Evolutionary conservation across 768 basidiomycete genomes (phyloP).

Genomic region (Tylopilus felleus): DNA sequence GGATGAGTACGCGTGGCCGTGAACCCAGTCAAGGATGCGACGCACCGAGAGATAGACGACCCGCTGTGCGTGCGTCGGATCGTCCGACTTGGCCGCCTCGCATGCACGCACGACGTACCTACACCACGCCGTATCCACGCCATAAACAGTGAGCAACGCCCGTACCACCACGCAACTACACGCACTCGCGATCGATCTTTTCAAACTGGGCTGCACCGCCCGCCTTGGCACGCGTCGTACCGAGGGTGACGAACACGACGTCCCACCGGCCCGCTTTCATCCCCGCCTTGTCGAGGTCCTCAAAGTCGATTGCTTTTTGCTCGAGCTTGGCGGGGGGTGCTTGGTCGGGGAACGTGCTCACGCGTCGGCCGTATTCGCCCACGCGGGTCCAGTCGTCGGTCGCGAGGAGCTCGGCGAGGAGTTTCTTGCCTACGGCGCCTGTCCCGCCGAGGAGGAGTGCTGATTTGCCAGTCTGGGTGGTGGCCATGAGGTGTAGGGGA

Average conservation of each 20-base stretch:
- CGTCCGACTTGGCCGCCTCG: slow-evolving; percentile 53
- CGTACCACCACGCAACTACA: not conserved
- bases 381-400: slow-evolving; percentile 55
- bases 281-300: slow-evolving; percentile 52
- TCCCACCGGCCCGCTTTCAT: slow-evolving; percentile 63
- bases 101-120: slow-evolving; percentile 79
- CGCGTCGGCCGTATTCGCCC: slow-evolving; percentile 65
- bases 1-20: not conserved
- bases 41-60: slow-evolving; percentile 65
- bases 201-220: slow-evolving; percentile 66
- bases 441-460: slow-evolving; percentile 78
- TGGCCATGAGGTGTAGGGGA: not conserved
- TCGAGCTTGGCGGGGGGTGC: slow-evolving; percentile 37
- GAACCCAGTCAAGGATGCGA: not conserved
- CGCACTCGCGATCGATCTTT: slow-evolving; percentile 75
- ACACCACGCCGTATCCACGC: not conserved
- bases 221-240: slow-evolving; percentile 58
- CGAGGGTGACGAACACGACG: slow-evolving; percentile 72
- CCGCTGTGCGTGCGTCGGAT: slow-evolving; percentile 47
- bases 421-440: slow-evolving; percentile 60
- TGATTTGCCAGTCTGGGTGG: slow-evolving; percentile 23
- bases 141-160: too few species aligned
- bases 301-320: slow-evolving; percentile 67
- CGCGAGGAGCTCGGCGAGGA: slow-evolving; percentile 60
- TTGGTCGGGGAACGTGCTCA: slow-evolving; percentile 37